Conservation (phyloP, 805 yeast species). For the Candida endomychidarum region DNA sequence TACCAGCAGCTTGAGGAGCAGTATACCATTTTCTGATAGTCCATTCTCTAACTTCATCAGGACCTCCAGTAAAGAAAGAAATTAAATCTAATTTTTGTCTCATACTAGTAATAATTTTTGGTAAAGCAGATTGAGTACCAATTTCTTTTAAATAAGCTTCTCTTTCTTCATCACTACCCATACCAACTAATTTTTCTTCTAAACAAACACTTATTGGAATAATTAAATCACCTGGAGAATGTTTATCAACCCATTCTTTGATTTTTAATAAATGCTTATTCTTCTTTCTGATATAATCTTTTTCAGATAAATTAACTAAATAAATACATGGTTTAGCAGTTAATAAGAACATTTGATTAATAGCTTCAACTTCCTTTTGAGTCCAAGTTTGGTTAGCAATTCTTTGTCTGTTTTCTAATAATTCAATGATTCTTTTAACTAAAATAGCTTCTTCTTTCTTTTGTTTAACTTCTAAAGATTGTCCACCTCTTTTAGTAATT, state of each 20-base stretch:
- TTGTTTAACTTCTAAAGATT: conserved; percentile 82
- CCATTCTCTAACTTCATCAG: conserved; percentile 98
- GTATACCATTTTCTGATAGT: conserved; percentile 87
- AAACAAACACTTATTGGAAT: conserved; percentile 91
- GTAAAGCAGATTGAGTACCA: conserved; percentile 78
- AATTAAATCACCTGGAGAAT: conserved; percentile 82
- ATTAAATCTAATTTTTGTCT: conserved; percentile 82
- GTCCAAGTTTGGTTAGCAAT: conserved; percentile 87
- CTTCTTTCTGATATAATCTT: conserved; percentile 82
- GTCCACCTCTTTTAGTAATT: conserved; percentile 85
- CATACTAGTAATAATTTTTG: conserved; percentile 83
- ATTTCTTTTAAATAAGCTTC: conserved; percentile 71
- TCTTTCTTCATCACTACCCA: conserved; percentile 83
- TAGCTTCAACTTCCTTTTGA: conserved; percentile 84
- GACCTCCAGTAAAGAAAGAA: conserved; percentile 94
- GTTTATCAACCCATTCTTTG: conserved; percentile 85
- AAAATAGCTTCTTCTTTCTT: conserved; percentile 82
- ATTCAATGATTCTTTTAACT: conserved; percentile 69
- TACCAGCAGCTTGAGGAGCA: conserved; percentile 99
- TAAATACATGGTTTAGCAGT: conserved; percentile 96
- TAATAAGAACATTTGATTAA: conserved; percentile 81
- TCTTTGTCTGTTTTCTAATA: conserved; percentile 82
- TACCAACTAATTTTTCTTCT: conserved; percentile 86
- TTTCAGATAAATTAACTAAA: conserved; percentile 85
- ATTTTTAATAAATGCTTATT: conserved; percentile 82